These are phyloP conservation scores for Verticillium isaacii DNA, from an alignment of 2,329 filamentous ascomycete genomes.

Conservation along the genomic window DNA sequence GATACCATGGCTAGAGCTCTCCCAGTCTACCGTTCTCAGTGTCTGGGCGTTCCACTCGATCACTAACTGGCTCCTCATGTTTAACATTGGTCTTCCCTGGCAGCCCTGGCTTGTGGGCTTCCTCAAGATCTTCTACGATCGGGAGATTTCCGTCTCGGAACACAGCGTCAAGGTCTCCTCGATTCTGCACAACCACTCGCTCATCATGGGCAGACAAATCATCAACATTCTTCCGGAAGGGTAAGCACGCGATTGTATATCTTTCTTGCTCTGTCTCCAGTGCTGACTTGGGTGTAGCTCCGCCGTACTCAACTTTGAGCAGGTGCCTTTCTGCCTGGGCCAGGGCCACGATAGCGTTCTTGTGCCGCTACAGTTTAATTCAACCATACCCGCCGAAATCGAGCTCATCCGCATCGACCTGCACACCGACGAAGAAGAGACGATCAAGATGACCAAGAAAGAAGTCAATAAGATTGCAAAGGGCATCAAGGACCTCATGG, in stretches of 20 bases:
- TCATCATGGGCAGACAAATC: constrained; percentile 94
- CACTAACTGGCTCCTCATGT: constrained; percentile 85
- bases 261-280: constrained; percentile 3
- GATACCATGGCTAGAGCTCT: constrained; percentile 96
- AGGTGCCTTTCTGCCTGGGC: constrained; percentile 76
- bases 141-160: constrained; percentile 91
- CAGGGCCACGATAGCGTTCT: constrained; percentile 54
- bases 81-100: constrained; percentile 77
- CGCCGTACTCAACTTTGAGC: constrained; percentile 79
- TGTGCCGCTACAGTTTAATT: constrained; percentile 88
- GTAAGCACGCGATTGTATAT: constrained; percentile 29
- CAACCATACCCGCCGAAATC: constrained; percentile 82
- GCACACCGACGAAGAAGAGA: constrained; percentile 74
- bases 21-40: constrained; percentile 65
- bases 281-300: constrained; percentile 48
- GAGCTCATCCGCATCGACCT: constrained; percentile 86
- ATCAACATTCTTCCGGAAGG: constrained; percentile 97
- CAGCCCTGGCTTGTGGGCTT: constrained; percentile 68
- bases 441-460: constrained; percentile 66
- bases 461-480: constrained; percentile 73
- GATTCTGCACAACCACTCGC: constrained; percentile 85
- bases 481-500: constrained; percentile 59
- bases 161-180: constrained; percentile 81
- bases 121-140: constrained; percentile 81
- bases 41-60: constrained; percentile 69